phyloP scores from a whole-genome alignment of 148 eudicot genomes.

The Chenopodium suecicum region DNA sequence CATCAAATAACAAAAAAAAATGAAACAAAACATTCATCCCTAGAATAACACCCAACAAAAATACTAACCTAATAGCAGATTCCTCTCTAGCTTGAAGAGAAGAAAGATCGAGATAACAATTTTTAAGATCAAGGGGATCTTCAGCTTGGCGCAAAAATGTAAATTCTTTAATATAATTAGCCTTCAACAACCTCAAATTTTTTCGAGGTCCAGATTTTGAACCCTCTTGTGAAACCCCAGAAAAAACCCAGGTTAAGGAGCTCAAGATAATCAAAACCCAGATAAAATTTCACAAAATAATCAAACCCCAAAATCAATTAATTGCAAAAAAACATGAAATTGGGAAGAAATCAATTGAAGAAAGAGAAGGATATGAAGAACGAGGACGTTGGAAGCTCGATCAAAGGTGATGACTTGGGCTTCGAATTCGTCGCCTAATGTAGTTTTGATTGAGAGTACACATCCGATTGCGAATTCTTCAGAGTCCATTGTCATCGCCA shows the following conservation, averaged over 20 bases:
- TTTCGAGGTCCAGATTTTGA: conserved; percentile 58
- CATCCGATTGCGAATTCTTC: conserved; percentile 79
- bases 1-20: conserved; percentile 1
- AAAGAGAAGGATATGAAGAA: conserved; percentile 79
- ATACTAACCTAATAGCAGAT: conserved; percentile 70
- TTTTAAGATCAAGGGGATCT: conserved; percentile 73
- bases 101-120: conserved; percentile 68
- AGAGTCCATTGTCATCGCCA: conserved; percentile 33
- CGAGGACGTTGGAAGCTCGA: conserved; percentile 69
- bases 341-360: neutral
- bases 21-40: neutral
- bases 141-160: conserved; percentile 62
- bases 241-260: conserved; percentile 41
- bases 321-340: neutral
- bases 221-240: conserved; percentile 57
- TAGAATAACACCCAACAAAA: neutral
- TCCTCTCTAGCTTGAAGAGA: conserved; percentile 75
- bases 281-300: neutral
- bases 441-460: conserved; percentile 77
- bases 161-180: conserved; percentile 76
- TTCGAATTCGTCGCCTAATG: conserved; percentile 87
- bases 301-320: neutral
- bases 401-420: conserved; percentile 82
- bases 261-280: conserved; percentile 13
- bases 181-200: conserved; percentile 77